Conservation (phyloP, 2,329 filamentous ascomycete genomes). For the Xylariaceae sp. region DNA sequence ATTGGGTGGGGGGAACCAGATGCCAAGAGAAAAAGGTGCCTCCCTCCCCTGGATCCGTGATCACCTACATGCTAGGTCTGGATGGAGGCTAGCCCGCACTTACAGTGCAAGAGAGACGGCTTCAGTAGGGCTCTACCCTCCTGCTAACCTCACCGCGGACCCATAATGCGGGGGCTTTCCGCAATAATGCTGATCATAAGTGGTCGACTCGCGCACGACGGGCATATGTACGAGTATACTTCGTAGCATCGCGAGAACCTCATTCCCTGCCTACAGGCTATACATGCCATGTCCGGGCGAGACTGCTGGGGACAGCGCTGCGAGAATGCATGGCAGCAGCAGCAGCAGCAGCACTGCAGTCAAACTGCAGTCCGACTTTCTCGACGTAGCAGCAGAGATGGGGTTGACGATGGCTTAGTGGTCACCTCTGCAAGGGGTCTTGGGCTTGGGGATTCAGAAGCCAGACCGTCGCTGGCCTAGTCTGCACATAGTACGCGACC, state of each 20-base stretch:
- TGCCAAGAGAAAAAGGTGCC: constrained; percentile 17
- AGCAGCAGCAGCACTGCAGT: too few relatives aligned
- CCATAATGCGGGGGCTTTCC: constrained; percentile 6
- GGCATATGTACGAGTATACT: too few relatives aligned
- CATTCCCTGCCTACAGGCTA: too few relatives aligned
- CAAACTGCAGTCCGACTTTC: not conserved
- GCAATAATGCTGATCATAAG: not conserved
- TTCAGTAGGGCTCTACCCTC: not conserved
- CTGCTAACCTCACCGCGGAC: not conserved
- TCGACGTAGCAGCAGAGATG: not conserved
- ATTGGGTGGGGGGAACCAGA: constrained; percentile 17
- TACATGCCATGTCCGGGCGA: not conserved
- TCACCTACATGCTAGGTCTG: constrained; percentile 13
- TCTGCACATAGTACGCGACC: not conserved
- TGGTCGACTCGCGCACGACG: not conserved
- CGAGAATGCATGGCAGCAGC: not conserved
- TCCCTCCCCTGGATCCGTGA: constrained; percentile 13
- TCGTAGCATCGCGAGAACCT: too few relatives aligned
- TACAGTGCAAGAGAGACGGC: not conserved
- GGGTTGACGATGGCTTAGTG: constrained; percentile 5
- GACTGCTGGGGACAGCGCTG: not conserved
- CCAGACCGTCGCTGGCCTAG: not conserved
- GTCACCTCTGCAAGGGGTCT: constrained; percentile 9
- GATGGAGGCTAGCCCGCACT: not conserved
- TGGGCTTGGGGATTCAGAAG: not conserved